phyloP scores from a whole-genome alignment of 2,329 filamentous ascomycete species.

The Botrytis tulipae region DNA sequence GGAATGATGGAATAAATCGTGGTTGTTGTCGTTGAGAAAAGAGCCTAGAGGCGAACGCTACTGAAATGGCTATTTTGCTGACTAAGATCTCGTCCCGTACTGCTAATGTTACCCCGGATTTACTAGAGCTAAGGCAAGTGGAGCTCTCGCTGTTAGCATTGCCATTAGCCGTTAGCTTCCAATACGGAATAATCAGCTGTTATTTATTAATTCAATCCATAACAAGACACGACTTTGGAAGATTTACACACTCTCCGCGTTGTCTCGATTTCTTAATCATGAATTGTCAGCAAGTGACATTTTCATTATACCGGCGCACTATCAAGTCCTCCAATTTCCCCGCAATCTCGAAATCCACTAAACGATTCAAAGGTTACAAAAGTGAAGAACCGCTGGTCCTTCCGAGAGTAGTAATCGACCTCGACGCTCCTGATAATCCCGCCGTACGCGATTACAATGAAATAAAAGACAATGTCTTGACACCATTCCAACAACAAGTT shows the following conservation, averaged over 20 bases:
- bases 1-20: neutral
- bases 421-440: slow-evolving; percentile 49
- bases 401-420: slow-evolving; percentile 48
- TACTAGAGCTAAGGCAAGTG: neutral
- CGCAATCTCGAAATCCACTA: slow-evolving; percentile 6
- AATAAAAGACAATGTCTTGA: neutral
- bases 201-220: neutral
- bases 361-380: slow-evolving; percentile 22
- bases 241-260: neutral
- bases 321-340: neutral
- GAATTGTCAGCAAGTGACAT: slow-evolving; percentile 24
- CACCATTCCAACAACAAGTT: neutral
- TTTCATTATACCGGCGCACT: slow-evolving; percentile 23
- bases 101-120: slow-evolving; percentile 12
- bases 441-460: slow-evolving; percentile 38
- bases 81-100: neutral
- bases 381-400: slow-evolving; percentile 37
- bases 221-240: neutral
- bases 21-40: slow-evolving; percentile 9
- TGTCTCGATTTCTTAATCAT: neutral
- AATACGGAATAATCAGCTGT: neutral
- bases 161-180: neutral
- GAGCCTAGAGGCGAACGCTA: neutral
- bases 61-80: neutral
- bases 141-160: neutral